phyloP scores from a whole-genome alignment of 169 alveolate genomes.

The Besnoitia besnoiti region DNA sequence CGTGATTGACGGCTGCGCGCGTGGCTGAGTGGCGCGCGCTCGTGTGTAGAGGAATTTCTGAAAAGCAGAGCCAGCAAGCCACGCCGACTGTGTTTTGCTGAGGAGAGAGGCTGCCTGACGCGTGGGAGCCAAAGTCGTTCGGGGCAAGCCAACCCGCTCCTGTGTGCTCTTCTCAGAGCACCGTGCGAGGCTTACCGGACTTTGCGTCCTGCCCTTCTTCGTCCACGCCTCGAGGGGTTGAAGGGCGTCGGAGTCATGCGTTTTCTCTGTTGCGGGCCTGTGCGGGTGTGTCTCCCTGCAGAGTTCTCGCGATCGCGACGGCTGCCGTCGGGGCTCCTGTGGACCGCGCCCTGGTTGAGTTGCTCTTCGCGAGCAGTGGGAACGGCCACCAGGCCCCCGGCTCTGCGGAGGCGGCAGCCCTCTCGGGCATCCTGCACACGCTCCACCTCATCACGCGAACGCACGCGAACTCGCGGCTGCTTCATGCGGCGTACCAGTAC shows the following conservation, averaged over 20 bases:
- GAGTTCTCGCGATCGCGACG: constrained; percentile 16
- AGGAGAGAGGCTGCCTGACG: no score
- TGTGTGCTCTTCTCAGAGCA: no score
- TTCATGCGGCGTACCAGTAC: constrained; percentile 27
- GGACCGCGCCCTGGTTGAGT: constrained; percentile 13
- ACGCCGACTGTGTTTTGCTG: no score
- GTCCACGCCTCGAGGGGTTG: no score
- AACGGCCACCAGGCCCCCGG: constrained; percentile 4
- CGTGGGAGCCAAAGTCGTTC: no score
- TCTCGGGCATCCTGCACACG: constrained; percentile 16
- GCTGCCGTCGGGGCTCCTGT: constrained; percentile 36
- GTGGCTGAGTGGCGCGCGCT: no score
- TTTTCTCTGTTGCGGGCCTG: neutral
- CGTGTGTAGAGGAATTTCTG: no score
- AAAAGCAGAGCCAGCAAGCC: no score
- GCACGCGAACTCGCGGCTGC: constrained; percentile 10
- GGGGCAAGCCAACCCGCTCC: no score
- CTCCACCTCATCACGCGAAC: constrained; percentile 33
- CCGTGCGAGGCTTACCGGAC: no score
- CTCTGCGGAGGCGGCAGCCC: neutral
- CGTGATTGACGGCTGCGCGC: no score
- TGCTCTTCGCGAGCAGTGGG: constrained; percentile 11
- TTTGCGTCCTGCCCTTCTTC: no score
- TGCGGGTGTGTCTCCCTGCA: constrained; percentile 1
- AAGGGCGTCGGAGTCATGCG: neutral